These are phyloP conservation scores for Ceratocystis albifundus DNA, from an alignment of 2,329 filamentous ascomycete species.

Conservation along the genomic window DNA sequence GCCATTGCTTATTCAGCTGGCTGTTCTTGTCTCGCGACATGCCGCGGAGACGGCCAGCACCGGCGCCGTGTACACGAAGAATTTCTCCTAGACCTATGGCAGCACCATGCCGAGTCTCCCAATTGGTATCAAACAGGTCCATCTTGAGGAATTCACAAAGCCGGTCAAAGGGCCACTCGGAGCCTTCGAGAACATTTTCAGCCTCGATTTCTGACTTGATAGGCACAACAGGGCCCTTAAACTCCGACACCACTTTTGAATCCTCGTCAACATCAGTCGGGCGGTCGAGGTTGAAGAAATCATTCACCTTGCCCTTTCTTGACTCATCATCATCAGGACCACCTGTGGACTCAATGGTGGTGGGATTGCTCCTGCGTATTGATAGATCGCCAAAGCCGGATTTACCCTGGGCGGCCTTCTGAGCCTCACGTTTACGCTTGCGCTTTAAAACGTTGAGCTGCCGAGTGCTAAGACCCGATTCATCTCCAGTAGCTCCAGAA, in stretches of 20 bases:
- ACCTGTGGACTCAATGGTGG: slow-evolving; percentile 48
- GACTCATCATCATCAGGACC: slow-evolving; percentile 46
- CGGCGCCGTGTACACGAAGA: slow-evolving; percentile 77
- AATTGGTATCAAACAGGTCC: slow-evolving; percentile 83
- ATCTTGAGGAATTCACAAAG: slow-evolving; percentile 89
- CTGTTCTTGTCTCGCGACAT: slow-evolving; percentile 67
- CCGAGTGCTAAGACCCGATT: slow-evolving; percentile 70
- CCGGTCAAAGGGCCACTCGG: slow-evolving; percentile 87
- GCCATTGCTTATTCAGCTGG: slow-evolving; percentile 66
- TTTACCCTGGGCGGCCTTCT: slow-evolving; percentile 76
- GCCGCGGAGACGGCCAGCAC: slow-evolving; percentile 65
- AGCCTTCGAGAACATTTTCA: slow-evolving; percentile 63
- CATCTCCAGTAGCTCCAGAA: slow-evolving; percentile 42
- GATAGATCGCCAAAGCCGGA: slow-evolving; percentile 81
- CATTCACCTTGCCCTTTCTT: slow-evolving; percentile 51
- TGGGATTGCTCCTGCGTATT: slow-evolving; percentile 49
- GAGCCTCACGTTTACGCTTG: slow-evolving; percentile 81
- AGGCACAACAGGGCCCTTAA: slow-evolving; percentile 69
- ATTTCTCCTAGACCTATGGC: slow-evolving; percentile 91
- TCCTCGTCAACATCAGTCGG: slow-evolving; percentile 72
- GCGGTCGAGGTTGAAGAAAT: slow-evolving; percentile 86
- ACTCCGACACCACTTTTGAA: slow-evolving; percentile 84
- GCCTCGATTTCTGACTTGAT: slow-evolving; percentile 79
- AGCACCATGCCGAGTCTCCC: slow-evolving; percentile 93
- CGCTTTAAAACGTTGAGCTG: slow-evolving; percentile 91